Base-by-base conservation (phyloP, 495 filamentous ascomycete species). In the Penicillium arizonense region DNA sequence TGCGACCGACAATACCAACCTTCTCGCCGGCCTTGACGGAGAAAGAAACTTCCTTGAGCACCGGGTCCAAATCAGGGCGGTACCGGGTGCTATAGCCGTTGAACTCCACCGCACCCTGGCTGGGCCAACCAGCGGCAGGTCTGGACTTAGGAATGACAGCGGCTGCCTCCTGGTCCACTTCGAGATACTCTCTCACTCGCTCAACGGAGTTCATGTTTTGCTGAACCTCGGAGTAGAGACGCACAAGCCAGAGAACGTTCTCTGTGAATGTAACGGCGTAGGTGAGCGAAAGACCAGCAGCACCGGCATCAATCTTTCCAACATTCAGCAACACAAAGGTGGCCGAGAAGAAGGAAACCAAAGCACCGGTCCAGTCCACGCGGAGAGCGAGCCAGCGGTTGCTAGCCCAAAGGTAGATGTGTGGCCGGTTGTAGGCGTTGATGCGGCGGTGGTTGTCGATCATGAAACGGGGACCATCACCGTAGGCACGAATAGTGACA, bases 151-250 rank as follows among this genome's bases (percentile, higher is more conserved):
- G 82, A 41, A 96, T 84, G 53, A 96, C 77, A 7, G 88, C 75
- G 4, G 75, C 76, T 0, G 95, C 92, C 69, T 99, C 95, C 62
- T 97, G 94, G 62, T 97, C 94, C 3, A 97, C 88, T 26, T 97
- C 91, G 10, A 99, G 82, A 61, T 97, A 99, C 70, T 99, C 94
- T 64, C 92, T 90, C 58, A 99, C 88, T 48, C 95, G 87, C 72
- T 99, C 95, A n/a, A 99, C 92, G 1, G 91, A 93, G 72, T 99
- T 99, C 95, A 99, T 97, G 70, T 96, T 97, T 72, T 97, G 95
- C 68, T 99, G 95, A 59, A 97, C 96, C 62, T 88, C 79, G 0
- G 93, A 87, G 61, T 97, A 99, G n/a, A 97, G 78, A 18, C 95
- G 83, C 23, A 97, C 91, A 50, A 97, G 86, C 95, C 95, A 99